phyloP scores from a whole-genome alignment of 202 grass and related monocot species.

The Setaria viridis region DNA sequence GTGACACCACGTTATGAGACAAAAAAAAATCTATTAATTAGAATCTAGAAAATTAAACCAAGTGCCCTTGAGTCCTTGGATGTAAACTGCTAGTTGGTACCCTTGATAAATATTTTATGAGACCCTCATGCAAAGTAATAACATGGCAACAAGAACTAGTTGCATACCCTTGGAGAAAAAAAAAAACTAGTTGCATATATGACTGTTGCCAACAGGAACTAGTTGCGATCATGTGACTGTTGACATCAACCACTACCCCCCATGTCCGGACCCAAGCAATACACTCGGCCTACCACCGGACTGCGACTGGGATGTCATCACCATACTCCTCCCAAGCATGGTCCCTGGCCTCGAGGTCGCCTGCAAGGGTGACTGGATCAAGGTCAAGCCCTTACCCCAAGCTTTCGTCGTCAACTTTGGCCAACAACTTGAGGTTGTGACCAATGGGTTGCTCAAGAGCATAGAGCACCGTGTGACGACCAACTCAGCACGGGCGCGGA shows the following conservation, averaged over 20 bases:
- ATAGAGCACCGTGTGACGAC: conserved; percentile 53
- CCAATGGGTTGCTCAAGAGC: conserved; percentile 55
- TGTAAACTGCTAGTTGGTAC: no score
- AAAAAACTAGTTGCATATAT: no score
- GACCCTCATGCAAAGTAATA: no score
- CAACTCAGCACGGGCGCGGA: conserved; percentile 34
- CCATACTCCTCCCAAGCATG: conserved; percentile 49
- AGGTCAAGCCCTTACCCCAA: conserved; percentile 35
- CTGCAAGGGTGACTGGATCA: conserved; percentile 49
- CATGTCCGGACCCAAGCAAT: conserved; percentile 44
- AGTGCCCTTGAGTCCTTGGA: no score
- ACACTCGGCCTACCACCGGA: conserved; percentile 49
- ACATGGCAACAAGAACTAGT: no score
- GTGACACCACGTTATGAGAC: no score
- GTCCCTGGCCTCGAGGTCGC: conserved; percentile 47
- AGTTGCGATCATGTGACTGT: conserved; percentile 32
- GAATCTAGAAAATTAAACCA: no score
- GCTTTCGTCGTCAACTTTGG: conserved; percentile 56
- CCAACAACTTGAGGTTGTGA: conserved; percentile 52
- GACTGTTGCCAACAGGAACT: no score
- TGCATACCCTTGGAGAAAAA: no score
- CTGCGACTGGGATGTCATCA: conserved; percentile 52
- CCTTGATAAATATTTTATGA: no score
- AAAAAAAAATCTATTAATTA: no score
- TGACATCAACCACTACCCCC: conserved; percentile 52